These are phyloP conservation scores for Terfezia boudieri DNA, from an alignment of 495 filamentous ascomycete genomes.

Conservation along the genomic window DNA sequence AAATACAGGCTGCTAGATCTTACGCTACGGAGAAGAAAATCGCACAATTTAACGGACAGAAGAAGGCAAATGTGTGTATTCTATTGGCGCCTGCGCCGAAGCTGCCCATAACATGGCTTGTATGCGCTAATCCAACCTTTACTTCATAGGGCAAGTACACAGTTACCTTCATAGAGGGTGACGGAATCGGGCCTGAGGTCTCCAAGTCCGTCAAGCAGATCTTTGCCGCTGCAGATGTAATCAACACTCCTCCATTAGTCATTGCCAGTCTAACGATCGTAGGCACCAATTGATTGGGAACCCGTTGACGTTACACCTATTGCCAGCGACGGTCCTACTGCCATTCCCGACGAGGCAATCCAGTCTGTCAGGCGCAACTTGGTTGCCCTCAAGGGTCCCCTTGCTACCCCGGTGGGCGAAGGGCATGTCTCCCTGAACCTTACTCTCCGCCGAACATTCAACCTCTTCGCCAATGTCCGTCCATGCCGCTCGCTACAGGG, in stretches of 20 bases:
- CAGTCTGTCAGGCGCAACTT: slow-evolving; percentile 76
- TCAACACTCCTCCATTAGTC: slow-evolving; percentile 3
- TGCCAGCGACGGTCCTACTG: slow-evolving; percentile 77
- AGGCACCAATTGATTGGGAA: slow-evolving; percentile 93
- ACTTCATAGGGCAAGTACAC: no score
- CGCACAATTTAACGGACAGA: background rate
- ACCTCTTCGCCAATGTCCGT: slow-evolving; percentile 96
- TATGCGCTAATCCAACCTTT: no score
- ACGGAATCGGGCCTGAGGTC: slow-evolving; percentile 96
- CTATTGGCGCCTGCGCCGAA: background rate
- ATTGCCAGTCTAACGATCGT: slow-evolving; percentile 6
- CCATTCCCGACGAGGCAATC: slow-evolving; percentile 78
- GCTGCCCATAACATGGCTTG: background rate
- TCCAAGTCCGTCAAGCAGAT: slow-evolving; percentile 94
- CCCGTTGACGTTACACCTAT: slow-evolving; percentile 84
- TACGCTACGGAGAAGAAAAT: background rate
- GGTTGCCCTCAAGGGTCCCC: slow-evolving; percentile 89
- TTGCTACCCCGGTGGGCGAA: slow-evolving; percentile 93
- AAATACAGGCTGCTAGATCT: background rate
- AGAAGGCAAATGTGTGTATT: background rate
- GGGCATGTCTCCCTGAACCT: slow-evolving; percentile 98
- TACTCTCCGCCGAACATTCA: slow-evolving; percentile 94
- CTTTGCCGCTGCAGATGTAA: slow-evolving; percentile 79
- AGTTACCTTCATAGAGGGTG: slow-evolving; percentile 78
- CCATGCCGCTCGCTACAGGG: slow-evolving; percentile 90